phyloP scores from a whole-genome alignment of 176 grass and related monocot species.

The Canna indica region DNA sequence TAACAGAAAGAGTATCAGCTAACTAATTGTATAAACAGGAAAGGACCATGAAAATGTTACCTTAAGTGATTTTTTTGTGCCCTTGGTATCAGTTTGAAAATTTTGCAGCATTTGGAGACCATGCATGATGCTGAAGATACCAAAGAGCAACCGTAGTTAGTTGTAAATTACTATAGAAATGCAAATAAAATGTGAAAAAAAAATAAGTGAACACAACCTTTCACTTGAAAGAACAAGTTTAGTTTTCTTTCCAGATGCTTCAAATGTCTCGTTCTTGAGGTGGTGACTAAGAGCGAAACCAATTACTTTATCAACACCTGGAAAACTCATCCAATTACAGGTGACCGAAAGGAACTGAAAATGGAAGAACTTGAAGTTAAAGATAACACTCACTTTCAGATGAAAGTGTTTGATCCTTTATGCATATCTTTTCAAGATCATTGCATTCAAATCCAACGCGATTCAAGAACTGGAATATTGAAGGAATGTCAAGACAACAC shows the following conservation, averaged over 20 bases:
- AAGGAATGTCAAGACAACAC: constrained; percentile 1
- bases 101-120: constrained; percentile 66
- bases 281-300: constrained; percentile 87
- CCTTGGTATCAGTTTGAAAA: constrained; percentile 60
- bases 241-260: constrained; percentile 34
- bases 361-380: constrained; percentile 1
- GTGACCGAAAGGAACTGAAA: constrained; percentile 1
- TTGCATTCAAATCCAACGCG: constrained; percentile 56
- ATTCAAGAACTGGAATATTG: constrained; percentile 12
- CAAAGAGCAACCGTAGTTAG: not conserved
- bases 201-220: constrained; percentile 52
- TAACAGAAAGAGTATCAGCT: not conserved
- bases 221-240: constrained; percentile 48
- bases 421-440: constrained; percentile 59
- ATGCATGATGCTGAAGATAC: constrained; percentile 48
- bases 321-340: constrained; percentile 13
- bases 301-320: constrained; percentile 93
- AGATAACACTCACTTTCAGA: constrained; percentile 70
- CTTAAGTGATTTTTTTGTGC: constrained; percentile 92
- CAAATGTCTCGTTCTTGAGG: constrained; percentile 35
- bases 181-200: constrained; percentile 17
- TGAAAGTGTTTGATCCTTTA: constrained; percentile 91
- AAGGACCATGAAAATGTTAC: constrained; percentile 23
- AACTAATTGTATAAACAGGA: not conserved
- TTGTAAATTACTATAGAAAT: not conserved